Evolutionary conservation across 2,329 filamentous ascomycete genomes (phyloP), one percentile per base, ranked within the genome.

Genomic region (Botryotinia convoluta): DNA sequence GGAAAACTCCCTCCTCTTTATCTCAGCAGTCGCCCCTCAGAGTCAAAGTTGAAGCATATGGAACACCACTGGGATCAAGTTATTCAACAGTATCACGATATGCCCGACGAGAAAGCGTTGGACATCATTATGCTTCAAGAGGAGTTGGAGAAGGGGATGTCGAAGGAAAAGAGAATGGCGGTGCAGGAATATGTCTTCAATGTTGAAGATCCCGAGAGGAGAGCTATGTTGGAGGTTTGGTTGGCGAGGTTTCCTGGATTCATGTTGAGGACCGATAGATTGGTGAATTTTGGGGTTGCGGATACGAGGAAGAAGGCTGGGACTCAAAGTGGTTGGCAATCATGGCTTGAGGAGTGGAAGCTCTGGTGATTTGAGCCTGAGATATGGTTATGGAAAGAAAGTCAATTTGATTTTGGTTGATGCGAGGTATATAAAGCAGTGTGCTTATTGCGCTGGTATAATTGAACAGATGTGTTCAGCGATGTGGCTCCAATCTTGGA

Each of bases 61-160:
- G 65, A 69, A 42, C 65, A 57, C n/a, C 65, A 69, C n/a, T 69
- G 65, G 65, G 22, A 57, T 20, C 37, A 69, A 69, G 48, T 69
- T 5, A 42, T 57, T 26, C 48, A 44, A 22, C 35, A 57, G 12
- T 69, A 57, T 10, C 48, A 8, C n/a, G 35, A 68, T 3, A 68
- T 68, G 48, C 35, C 35, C 10, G 35, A 42, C 14, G 44, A 18
- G 22, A 37, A 68, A 22, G 48, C 37, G 32, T n/a, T 57, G 65
- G 6, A 59, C 20, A 57, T 69, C n/a, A 57, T 57, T 10, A 69
- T 57, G 35, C 65, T 69, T 51, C 65, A 69, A 32, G 48, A 69
- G 29, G 65, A 69, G 37, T 32, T 59, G 10, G 48, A 69, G 37
- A 69, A 22, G n/a, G 65, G 65, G 6, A 57, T 69, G 37, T 32